phyloP scores from a whole-genome alignment of 345 rosid species.

The Pistacia integerrima region DNA sequence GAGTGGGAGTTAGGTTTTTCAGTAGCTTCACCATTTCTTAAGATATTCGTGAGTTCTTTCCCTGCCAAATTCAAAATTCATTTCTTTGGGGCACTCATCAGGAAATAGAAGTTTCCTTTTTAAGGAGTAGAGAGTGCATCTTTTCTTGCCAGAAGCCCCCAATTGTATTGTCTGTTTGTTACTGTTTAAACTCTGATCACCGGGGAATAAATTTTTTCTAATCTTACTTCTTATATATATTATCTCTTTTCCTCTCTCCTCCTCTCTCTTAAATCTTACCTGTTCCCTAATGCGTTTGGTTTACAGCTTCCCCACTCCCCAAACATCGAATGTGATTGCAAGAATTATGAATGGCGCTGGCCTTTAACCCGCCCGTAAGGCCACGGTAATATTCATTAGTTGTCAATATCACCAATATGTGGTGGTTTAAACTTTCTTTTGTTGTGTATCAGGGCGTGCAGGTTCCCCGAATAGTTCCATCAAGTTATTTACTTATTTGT shows the following conservation, averaged over 20 bases:
- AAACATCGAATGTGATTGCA: not conserved
- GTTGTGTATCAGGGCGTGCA: not conserved
- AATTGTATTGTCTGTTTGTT: constrained; percentile 23
- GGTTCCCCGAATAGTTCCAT: not conserved
- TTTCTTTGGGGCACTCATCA: constrained; percentile 34
- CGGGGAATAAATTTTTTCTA: constrained; percentile 14
- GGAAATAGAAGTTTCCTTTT: constrained; percentile 30
- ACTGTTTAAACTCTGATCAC: constrained; percentile 11
- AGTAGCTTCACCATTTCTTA: constrained; percentile 26
- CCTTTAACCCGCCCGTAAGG: not conserved
- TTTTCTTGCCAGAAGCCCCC: constrained; percentile 11
- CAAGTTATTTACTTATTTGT: not conserved
- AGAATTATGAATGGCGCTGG: not conserved
- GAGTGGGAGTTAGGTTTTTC: constrained; percentile 30
- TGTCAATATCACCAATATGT: not conserved
- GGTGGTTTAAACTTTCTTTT: not conserved
- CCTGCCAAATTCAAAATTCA: constrained; percentile 19
- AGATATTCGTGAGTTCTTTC: constrained; percentile 26
- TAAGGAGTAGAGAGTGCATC: constrained; percentile 28
- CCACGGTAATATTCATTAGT: not conserved
- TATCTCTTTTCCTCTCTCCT: not conserved
- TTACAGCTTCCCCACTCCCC: not conserved
- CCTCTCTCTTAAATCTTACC: not conserved
- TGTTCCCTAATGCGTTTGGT: not conserved
- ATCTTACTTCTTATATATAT: not conserved